These are phyloP conservation scores for Tricholoma furcatifolium DNA, from an alignment of 768 basidiomycete genomes.

Conservation along the genomic window DNA sequence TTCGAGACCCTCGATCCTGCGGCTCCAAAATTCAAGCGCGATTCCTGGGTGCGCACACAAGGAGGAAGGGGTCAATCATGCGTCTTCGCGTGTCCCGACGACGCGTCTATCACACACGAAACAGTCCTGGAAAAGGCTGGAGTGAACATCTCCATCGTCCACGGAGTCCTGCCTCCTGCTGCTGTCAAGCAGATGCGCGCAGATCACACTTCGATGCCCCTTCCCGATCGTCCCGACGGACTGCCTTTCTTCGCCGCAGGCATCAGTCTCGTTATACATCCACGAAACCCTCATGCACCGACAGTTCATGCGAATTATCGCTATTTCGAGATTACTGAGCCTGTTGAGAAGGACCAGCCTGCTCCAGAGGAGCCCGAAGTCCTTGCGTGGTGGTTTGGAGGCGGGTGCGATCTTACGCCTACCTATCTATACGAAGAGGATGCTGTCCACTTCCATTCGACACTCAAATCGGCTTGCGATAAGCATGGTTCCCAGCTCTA, in stretches of 20 bases:
- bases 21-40: slow-evolving; percentile 73
- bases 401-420: slow-evolving; percentile 93
- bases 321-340: slow-evolving; percentile 89
- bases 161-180: slow-evolving; percentile 82
- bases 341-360: slow-evolving; percentile 21
- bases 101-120: slow-evolving; percentile 25
- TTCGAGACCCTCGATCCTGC: slow-evolving; percentile 79
- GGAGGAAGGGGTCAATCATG: slow-evolving; percentile 82
- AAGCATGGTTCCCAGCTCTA: slow-evolving; percentile 67
- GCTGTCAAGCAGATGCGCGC: slow-evolving; percentile 95
- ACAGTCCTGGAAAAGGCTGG: slow-evolving; percentile 92
- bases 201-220: slow-evolving; percentile 78
- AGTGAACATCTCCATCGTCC: slow-evolving; percentile 90
- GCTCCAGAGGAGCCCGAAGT: slow-evolving; percentile 46
- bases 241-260: slow-evolving; percentile 95
- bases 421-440: slow-evolving; percentile 90
- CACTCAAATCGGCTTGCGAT: slow-evolving; percentile 75
- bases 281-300: slow-evolving; percentile 89
- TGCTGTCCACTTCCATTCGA: slow-evolving; percentile 81
- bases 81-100: slow-evolving; percentile 63
- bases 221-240: slow-evolving; percentile 55
- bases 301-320: slow-evolving; percentile 97
- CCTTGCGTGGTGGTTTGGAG: slow-evolving; percentile 98
- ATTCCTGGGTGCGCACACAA: slow-evolving; percentile 71
- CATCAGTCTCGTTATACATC: slow-evolving; percentile 91